Base-by-base conservation (phyloP, 2,329 filamentous ascomycete species). In the Pleomassaria siparia region DNA sequence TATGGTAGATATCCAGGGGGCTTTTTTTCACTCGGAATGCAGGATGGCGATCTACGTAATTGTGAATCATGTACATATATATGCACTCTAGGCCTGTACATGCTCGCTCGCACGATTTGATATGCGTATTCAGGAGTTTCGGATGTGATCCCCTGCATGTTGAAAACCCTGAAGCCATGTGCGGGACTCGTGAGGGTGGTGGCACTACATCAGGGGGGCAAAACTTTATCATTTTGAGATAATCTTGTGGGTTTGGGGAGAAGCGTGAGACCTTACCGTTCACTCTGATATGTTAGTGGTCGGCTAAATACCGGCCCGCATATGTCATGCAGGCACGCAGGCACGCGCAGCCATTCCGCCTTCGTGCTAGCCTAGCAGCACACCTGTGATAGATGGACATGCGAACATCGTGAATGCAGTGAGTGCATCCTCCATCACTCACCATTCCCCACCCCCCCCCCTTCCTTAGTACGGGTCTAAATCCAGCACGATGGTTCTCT, bases 401-500 rank as follows among this genome's bases (percentile, higher is more conserved):
- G 24, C 13, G 13, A 40, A 40, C 37, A 15, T 43, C 49, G 49
- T 49, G 44, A 45, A 48, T 20, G 49, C 49, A 37, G 35, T 42
- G 20, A 11, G 18, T 9, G 12, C n/a, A 40, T 15, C 36, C 30
- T 20, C 45, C 49, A 43, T 47, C 49, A 51, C 49, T 47, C 44
- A 39, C 49, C 47, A 42, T 46, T 28, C 22, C 41, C 37, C 28
- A 22, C 15, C 35, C 29, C 26, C 18, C 35, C 32, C 28, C 40
- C 18, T 20, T 15, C 28, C 36, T 20, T 22, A 18, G 18, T n/a
- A 41, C 43, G 18, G 40, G 16, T 29, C 42, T n/a, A n/a, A n/a
- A 32, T 40, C 33, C 36, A 25, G 49, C 46, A 71, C 55, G 12
- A 79, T 79, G 76, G 76, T 94, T 70, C 82, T 95, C 62, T 95